Percentiles rank a stretch among this genome's conserved stretches.
Evolutionary conservation across 371 early-diverging fungal species (phyloP).

Genomic region (Ecytonucleospora hepatopenaei): DNA sequence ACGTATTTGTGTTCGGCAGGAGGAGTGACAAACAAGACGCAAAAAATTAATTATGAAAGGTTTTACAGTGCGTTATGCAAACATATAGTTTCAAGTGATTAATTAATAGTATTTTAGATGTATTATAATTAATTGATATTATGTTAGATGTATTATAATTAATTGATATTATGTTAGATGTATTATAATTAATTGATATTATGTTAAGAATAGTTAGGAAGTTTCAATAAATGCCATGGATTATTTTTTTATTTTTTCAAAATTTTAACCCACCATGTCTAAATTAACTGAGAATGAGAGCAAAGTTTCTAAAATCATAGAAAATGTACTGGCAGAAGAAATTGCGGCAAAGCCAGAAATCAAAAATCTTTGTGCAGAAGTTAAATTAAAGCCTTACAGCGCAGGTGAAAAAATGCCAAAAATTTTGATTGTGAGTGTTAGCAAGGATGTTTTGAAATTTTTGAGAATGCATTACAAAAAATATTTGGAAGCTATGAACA

Average conservation of each 20-base stretch:
- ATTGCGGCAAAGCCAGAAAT: slow-evolving; percentile 1
- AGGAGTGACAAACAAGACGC: slow-evolving; percentile 59
- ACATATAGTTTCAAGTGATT: slow-evolving; percentile 42
- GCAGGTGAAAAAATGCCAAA: slow-evolving; percentile 15
- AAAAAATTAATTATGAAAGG: slow-evolving; percentile 57
- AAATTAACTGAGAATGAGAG: slow-evolving; percentile 32
- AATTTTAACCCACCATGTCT: slow-evolving; percentile 15
- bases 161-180: background rate
- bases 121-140: background rate
- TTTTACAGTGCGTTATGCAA: slow-evolving; percentile 54
- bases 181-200: too few relatives aligned
- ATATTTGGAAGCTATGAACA: slow-evolving; percentile 22
- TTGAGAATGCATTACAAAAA: slow-evolving; percentile 17
- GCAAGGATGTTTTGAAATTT: slow-evolving; percentile 13
- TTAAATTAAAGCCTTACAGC: slow-evolving; percentile 21
- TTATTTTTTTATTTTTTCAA: slow-evolving; percentile 10
- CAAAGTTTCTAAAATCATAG: slow-evolving; percentile 25
- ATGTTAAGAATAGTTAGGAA: too few relatives aligned
- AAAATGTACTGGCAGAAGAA: slow-evolving; percentile 8
- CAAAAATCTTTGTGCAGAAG: background rate
- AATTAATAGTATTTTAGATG: background rate
- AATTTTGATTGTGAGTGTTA: slow-evolving; percentile 33
- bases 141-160: background rate
- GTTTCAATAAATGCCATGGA: background rate
- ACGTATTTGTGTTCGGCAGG: slow-evolving; percentile 94